Evolutionary conservation across 2,329 filamentous ascomycete genomes (phyloP), one percentile per base, ranked within the genome.

Genomic region (Colletotrichum cuscutae): DNA sequence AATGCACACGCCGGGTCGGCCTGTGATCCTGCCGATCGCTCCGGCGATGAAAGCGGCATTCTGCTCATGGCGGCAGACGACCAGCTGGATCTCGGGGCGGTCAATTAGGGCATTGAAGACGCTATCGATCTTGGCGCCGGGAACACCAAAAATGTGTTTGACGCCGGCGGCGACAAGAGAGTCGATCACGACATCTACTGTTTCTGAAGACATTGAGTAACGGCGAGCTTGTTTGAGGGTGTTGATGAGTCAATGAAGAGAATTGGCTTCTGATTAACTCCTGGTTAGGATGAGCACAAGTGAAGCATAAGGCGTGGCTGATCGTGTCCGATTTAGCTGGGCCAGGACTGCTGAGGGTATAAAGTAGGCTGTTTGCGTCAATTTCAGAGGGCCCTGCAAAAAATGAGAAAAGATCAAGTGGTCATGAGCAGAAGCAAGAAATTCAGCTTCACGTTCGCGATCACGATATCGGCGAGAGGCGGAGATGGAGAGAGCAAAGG

Each of bases 31-130:
- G 12, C 85, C 85, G 26, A 84, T 79, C 0, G 84, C 85, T 2
- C 84, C 84, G 24, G 85, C 85, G 80, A 87, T 87, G 78, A 87
- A 85, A 7, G 85, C 85, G 19, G 85, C 85, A 75, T 87, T 87
- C 69, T 87, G 85, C 75, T 87, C 85, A 74, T 87, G 85, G 19
- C 85, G 80, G 71, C 84, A 86, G 13, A 87, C 82, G 28, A 87
- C 79, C 19, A 87, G 79, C 70, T 81, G 80, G 78, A 87, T 86
- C 71, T 86, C 84, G 1, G 84, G 82, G 67, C 86, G 84, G 77
- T 86, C 85, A 62, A 79, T 71, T 4, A 87, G 79, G 5, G 80
- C 82, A 77, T 86, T 84, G 79, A 87, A 87, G 56, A 87, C 80
- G 52, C 84, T 82, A 77, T 87, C 85, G 66, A 87, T 83, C 75